Conservation (phyloP, 2,329 filamentous ascomycete genomes). For the Verticillium isaacii region DNA sequence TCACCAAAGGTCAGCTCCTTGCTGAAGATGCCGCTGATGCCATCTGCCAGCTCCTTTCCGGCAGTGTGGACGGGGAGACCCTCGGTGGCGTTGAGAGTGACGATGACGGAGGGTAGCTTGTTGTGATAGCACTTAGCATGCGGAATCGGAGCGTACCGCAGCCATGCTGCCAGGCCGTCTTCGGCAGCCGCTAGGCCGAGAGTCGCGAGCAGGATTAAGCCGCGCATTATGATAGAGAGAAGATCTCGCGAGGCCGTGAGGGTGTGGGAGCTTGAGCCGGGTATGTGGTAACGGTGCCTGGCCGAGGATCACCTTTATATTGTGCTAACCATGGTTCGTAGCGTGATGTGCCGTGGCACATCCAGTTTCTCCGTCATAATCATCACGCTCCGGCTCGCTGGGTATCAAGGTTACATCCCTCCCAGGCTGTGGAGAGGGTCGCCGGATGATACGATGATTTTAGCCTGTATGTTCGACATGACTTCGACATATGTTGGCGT, state of each 20-base stretch:
- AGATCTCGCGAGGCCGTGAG: neutral
- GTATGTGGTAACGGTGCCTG: neutral
- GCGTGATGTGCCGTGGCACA: neutral
- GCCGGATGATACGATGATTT: neutral
- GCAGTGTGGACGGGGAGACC: constrained; percentile 55
- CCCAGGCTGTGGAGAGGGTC: neutral
- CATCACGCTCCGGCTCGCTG: neutral
- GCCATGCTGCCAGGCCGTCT: constrained; percentile 57
- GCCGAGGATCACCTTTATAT: neutral
- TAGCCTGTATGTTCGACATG: neutral
- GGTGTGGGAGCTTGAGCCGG: neutral
- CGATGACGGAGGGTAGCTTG: constrained; percentile 40
- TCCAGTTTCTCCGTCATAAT: neutral
- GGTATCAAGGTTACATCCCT: neutral
- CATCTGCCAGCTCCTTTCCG: constrained; percentile 52
- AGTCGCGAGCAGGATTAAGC: constrained; percentile 18
- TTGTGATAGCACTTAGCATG: constrained; percentile 25
- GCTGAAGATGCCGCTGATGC: constrained; percentile 53
- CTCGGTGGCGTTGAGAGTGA: constrained; percentile 48
- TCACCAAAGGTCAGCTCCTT: constrained; percentile 30
- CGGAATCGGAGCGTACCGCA: constrained; percentile 55
- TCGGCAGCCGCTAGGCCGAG: constrained; percentile 45
- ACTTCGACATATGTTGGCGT: neutral
- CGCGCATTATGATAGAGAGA: constrained; percentile 19
- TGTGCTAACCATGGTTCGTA: neutral